phyloP scores from a whole-genome alignment of 306 rosid genomes.

The Quercus glauca region DNA sequence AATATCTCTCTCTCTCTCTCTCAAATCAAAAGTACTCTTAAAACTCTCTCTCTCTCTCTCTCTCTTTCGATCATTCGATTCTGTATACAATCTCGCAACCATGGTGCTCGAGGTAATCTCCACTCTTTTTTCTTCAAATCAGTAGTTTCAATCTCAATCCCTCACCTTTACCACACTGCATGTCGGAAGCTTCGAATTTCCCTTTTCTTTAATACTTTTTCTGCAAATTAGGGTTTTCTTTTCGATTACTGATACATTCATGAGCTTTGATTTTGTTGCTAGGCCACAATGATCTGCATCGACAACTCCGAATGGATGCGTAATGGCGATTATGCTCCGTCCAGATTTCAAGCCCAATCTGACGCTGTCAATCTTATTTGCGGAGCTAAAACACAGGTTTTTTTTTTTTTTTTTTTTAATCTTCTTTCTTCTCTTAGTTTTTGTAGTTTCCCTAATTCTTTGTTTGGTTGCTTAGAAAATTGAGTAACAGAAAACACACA shows the following conservation, averaged over 20 bases:
- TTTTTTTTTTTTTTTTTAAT: neutral
- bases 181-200: neutral
- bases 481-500: neutral
- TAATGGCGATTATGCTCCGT: conserved; percentile 84
- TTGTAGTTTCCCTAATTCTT: neutral
- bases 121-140: neutral
- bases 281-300: conserved; percentile 97
- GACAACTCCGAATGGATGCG: conserved; percentile 99
- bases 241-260: conserved; percentile 1
- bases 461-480: conserved; percentile 1
- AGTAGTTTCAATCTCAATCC: neutral
- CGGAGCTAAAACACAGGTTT: conserved; percentile 95
- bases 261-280: neutral
- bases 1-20: neutral
- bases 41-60: neutral
- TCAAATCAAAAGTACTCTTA: neutral
- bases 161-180: neutral
- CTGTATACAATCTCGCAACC: conserved; percentile 27
- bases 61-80: conserved; percentile 11
- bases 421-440: neutral
- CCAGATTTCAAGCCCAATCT: conserved; percentile 86
- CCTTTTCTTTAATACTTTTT: neutral
- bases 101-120: conserved; percentile 90
- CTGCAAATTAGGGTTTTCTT: conserved; percentile 46
- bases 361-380: conserved; percentile 92